Evolutionary conservation across 345 rosid genomes (phyloP).

Genomic region (Camelina sativa): DNA sequence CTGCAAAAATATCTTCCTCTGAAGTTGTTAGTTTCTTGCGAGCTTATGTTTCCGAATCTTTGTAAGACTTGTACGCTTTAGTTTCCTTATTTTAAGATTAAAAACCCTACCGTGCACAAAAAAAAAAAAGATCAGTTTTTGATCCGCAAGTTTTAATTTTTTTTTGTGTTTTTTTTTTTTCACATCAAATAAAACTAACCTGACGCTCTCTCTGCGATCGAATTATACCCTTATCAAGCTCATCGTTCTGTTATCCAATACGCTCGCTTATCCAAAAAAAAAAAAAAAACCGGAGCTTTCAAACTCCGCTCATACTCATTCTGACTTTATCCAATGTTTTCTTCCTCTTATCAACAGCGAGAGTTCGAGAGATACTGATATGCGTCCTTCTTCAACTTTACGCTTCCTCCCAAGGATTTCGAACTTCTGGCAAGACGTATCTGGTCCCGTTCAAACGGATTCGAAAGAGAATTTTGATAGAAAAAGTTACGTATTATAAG

Average conservation of each 20-base stretch:
- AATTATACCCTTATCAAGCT: constrained; percentile 76
- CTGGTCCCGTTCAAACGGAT: too few species aligned
- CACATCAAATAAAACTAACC: constrained; percentile 45
- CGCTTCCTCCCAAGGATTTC: too few species aligned
- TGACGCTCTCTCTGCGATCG: constrained; percentile 83
- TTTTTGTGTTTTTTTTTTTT: too few species aligned
- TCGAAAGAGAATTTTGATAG: too few species aligned
- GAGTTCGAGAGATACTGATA: constrained; percentile 70
- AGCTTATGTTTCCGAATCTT: constrained; percentile 10
- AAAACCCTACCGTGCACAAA: too few species aligned
- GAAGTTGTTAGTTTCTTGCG: constrained; percentile 12
- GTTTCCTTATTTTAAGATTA: too few species aligned
- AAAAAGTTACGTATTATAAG: too few species aligned
- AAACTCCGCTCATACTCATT: constrained; percentile 82
- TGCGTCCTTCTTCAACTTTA: constrained; percentile 80
- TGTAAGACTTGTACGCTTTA: not conserved
- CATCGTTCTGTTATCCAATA: constrained; percentile 77
- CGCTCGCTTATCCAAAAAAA: constrained; percentile 80
- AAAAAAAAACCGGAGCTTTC: constrained; percentile 65
- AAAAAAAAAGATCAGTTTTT: not conserved
- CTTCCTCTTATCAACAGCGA: constrained; percentile 77
- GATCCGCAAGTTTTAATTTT: not conserved
- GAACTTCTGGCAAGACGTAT: too few species aligned
- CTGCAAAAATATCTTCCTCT: constrained; percentile 2
- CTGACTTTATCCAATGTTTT: constrained; percentile 73